phyloP scores from a whole-genome alignment of 495 filamentous ascomycete genomes.

The Parathielavia appendiculata region DNA sequence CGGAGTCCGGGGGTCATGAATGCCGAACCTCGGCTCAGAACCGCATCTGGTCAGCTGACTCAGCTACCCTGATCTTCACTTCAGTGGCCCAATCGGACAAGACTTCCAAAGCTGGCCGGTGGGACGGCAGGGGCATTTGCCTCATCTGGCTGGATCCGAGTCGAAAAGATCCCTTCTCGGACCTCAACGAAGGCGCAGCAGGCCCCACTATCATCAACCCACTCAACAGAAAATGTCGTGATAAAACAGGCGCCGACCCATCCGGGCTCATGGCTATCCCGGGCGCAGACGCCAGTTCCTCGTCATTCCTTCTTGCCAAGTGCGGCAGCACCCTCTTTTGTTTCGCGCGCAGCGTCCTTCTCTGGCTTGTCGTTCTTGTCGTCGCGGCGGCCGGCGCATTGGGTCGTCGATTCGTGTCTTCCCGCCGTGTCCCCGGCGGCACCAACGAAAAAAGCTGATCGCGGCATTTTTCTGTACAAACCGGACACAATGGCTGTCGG shows the following conservation, averaged over 20 bases:
- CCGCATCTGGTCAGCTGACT: neutral
- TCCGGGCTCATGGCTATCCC: constrained; percentile 20
- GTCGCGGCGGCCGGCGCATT: constrained; percentile 32
- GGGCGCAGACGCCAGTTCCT: constrained; percentile 4
- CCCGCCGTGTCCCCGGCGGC: neutral
- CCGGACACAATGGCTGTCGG: constrained; percentile 39
- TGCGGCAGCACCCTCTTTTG: constrained; percentile 39
- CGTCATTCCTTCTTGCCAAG: constrained; percentile 26
- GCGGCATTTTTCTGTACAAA: neutral
- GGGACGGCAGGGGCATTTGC: neutral
- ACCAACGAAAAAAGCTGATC: neutral
- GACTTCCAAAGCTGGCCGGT: neutral
- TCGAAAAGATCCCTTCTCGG: no score
- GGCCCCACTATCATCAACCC: neutral
- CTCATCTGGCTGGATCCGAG: neutral
- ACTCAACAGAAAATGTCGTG: constrained; percentile 12
- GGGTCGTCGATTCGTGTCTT: constrained; percentile 14
- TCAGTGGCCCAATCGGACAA: neutral
- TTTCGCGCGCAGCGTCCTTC: constrained; percentile 33
- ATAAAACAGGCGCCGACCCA: constrained; percentile 1
- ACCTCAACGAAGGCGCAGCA: neutral
- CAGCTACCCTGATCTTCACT: no score
- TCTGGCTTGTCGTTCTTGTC: constrained; percentile 39
- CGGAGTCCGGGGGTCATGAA: neutral
- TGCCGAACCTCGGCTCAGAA: constrained; percentile 10